A percentile compares a stretch with the other conserved stretches of the same genome.
These are phyloP conservation scores for Hypomontagnella monticulosa DNA, from an alignment of 495 filamentous ascomycete species.

Conservation along the genomic window DNA sequence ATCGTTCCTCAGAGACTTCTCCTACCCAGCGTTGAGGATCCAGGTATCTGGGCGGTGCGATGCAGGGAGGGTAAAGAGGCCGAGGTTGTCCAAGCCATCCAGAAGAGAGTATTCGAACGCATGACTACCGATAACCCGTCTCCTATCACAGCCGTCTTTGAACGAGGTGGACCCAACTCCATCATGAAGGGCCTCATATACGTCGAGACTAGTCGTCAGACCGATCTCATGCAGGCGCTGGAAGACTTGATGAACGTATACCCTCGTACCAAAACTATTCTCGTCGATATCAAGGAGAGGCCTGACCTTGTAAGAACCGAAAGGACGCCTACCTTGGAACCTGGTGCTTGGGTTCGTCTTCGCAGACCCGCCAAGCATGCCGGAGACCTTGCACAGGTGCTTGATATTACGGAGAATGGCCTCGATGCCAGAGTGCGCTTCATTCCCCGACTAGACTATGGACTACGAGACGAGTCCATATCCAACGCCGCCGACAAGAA, in stretches of 20 bases:
- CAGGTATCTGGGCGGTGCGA: conserved; percentile 92
- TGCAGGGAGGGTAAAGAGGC: conserved; percentile 95
- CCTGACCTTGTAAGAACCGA: conserved; percentile 90
- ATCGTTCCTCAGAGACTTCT: conserved; percentile 86
- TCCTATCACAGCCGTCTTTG: conserved; percentile 86
- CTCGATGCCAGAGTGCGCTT: conserved; percentile 85
- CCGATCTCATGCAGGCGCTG: conserved; percentile 81
- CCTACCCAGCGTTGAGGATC: conserved; percentile 94
- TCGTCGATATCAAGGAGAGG: conserved; percentile 98
- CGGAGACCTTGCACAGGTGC: conserved; percentile 90
- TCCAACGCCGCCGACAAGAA: conserved; percentile 69
- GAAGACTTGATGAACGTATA: conserved; percentile 88
- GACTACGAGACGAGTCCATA: conserved; percentile 75
- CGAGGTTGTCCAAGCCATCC: conserved; percentile 85
- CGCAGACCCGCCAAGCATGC: conserved; percentile 81
- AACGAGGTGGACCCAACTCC: conserved; percentile 74
- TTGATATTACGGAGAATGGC: conserved; percentile 92
- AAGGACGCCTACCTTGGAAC: conserved; percentile 85
- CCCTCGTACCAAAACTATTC: conserved; percentile 78
- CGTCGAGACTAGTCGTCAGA: conserved; percentile 86
- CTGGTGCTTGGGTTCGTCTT: conserved; percentile 91
- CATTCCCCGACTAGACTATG: conserved; percentile 93
- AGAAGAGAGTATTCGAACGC: conserved; percentile 85
- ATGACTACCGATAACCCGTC: conserved; percentile 76
- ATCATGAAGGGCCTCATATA: conserved; percentile 94